Percentiles rank a stretch among this genome's conserved stretches.
Conservation (phyloP, 441 rosid species). For the Dalechampia spathulata region DNA sequence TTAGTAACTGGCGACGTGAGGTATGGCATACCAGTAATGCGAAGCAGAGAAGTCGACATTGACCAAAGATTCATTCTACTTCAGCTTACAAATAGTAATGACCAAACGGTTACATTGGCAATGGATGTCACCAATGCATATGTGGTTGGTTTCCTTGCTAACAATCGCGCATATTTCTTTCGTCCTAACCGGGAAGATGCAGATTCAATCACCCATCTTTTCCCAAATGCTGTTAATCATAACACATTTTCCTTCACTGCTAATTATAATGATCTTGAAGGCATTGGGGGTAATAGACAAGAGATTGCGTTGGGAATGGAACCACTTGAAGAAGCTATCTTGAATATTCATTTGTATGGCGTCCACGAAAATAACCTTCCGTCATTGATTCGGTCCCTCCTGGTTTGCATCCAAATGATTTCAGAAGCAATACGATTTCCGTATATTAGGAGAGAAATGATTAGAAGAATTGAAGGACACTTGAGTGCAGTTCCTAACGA, state of each 20-base stretch:
- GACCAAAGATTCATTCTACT: neutral
- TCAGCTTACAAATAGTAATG: neutral
- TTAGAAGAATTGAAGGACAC: neutral
- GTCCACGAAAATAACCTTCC: no score
- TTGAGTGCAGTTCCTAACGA: neutral
- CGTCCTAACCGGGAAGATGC: neutral
- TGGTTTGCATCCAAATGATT: conserved; percentile 3
- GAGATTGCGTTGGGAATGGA: neutral
- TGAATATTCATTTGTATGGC: neutral
- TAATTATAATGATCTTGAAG: neutral
- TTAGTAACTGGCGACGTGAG: neutral
- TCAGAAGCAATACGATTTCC: neutral
- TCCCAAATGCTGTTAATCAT: neutral
- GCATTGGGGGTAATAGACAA: neutral
- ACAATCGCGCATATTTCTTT: neutral
- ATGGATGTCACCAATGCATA: neutral
- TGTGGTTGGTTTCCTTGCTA: neutral
- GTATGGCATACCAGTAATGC: conserved; percentile 1
- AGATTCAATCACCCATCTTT: neutral
- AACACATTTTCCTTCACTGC: neutral
- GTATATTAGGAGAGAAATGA: neutral
- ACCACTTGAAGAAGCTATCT: neutral
- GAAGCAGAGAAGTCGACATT: neutral
- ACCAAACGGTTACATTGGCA: neutral
- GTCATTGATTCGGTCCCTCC: neutral